A percentile compares a stretch with the other conserved stretches of the same genome.
These are phyloP conservation scores for Pyrus communis DNA, from an alignment of 306 rosid species.

Conservation along the genomic window DNA sequence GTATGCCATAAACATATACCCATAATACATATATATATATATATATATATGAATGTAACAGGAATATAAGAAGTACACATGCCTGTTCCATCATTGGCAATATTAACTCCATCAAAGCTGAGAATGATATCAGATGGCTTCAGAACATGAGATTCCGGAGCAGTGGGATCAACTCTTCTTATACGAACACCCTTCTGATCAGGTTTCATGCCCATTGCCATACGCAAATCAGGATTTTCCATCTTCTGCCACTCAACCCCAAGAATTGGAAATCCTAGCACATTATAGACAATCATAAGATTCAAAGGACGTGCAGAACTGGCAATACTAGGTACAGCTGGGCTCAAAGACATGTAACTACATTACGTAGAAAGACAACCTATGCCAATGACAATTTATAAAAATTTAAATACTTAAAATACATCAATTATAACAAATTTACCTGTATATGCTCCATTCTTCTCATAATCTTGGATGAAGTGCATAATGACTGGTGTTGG, in stretches of 20 bases:
- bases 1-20: background rate
- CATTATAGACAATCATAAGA: slow-evolving; percentile 4
- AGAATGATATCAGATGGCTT: slow-evolving; percentile 92
- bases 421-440: background rate
- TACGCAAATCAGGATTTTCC: slow-evolving; percentile 94
- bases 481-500: slow-evolving; percentile 95
- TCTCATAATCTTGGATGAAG: slow-evolving; percentile 87
- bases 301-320: background rate
- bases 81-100: slow-evolving; percentile 99
- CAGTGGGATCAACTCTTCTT: slow-evolving; percentile 88
- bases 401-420: background rate
- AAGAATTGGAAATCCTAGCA: slow-evolving; percentile 84
- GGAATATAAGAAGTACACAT: background rate
- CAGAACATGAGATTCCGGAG: slow-evolving; percentile 72
- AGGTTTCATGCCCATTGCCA: slow-evolving; percentile 68
- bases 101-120: slow-evolving; percentile 80
- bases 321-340: background rate
- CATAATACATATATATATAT: background rate
- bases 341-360: background rate
- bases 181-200: slow-evolving; percentile 96
- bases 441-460: slow-evolving; percentile 88
- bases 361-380: background rate
- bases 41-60: background rate
- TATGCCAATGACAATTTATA: background rate
- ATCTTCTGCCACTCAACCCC: slow-evolving; percentile 99